Evolutionary conservation across 1,139 yeast genomes (phyloP), one percentile per base, ranked within the genome.

Genomic region (Candida labiduridarum): DNA sequence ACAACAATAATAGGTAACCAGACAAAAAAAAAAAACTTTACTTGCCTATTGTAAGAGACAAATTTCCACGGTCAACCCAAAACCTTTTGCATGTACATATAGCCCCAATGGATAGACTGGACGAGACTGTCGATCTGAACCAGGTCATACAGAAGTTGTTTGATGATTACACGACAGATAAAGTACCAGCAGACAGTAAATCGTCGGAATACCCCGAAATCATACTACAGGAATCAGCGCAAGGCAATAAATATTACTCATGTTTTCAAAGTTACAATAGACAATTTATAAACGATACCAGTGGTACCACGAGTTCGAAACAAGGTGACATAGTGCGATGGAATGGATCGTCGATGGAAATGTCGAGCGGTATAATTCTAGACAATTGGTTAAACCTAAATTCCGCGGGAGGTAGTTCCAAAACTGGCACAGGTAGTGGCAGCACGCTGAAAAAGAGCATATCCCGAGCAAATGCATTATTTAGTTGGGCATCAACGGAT

Each of bases 401-500:
- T 39, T 41, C 42, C 4, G 4, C 41, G 4, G 16, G 31, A 7
- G 38, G 16, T 12, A 11, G 31, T 14, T 27, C 49, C 25, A 46
- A 39, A 25, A 42, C 9, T 25, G 29, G 9, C 12, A 45, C 25
- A n/a, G 12, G 45, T 34, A 30, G 46, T 48, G 48, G 31, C 41
- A 44, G 46, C 27, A 47, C 55, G 62, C 47, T 38, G 41, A 44
- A 44, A 19, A 35, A 27, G 9, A n/a, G 15, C 27, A 43, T 34
- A 22, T 34, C 47, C 15, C 51, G 65, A 1, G 66, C 72, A n/a
- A 71, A 67, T 54, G 68, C 74, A 15, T 63, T 76, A 43, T 76
- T 76, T 52, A 66, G 69, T 45, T 76, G 81, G 81, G 72, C 79
- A 7, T 73, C 80, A 0, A 70, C 73, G 18, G 80, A 76, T 49